phyloP scores from a whole-genome alignment of 306 rosid species.

The Pterocarpus santalinus region DNA sequence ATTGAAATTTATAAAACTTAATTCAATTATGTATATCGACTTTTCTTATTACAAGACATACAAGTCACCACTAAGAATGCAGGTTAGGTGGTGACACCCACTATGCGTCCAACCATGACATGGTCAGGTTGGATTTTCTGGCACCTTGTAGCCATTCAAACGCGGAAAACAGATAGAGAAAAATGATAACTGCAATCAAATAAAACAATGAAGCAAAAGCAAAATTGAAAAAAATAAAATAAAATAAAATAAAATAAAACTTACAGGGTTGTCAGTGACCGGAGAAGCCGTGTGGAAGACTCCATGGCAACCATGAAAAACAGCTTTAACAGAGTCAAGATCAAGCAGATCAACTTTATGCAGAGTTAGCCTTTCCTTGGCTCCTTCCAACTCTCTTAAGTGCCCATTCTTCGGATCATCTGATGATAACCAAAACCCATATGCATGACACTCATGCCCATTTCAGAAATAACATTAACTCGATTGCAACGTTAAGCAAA shows the following conservation, averaged over 20 bases:
- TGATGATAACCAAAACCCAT: conserved; percentile 25
- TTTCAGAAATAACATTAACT: background rate
- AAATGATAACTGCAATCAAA: background rate
- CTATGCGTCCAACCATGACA: background rate
- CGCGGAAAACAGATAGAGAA: background rate
- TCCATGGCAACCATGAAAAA: conserved; percentile 75
- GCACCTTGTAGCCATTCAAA: conserved; percentile 29
- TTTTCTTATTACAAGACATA: too few relatives aligned
- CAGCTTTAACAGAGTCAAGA: conserved; percentile 60
- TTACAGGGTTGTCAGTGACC: conserved; percentile 84
- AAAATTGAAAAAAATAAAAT: too few relatives aligned
- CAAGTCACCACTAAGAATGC: too few relatives aligned
- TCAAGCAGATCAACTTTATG: conserved; percentile 84
- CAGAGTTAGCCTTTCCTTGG: conserved; percentile 67
- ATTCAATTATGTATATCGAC: too few relatives aligned
- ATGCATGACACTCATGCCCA: background rate
- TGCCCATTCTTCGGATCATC: conserved; percentile 84
- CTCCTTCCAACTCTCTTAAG: conserved; percentile 86
- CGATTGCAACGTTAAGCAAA: background rate
- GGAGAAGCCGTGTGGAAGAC: conserved; percentile 93
- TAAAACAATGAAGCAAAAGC: too few relatives aligned
- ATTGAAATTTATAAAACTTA: too few relatives aligned
- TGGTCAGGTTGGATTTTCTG: background rate
- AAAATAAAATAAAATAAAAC: background rate
- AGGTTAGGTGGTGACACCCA: background rate